phyloP scores from a whole-genome alignment of 2,329 filamentous ascomycete species.

The Fusarium penzigii region DNA sequence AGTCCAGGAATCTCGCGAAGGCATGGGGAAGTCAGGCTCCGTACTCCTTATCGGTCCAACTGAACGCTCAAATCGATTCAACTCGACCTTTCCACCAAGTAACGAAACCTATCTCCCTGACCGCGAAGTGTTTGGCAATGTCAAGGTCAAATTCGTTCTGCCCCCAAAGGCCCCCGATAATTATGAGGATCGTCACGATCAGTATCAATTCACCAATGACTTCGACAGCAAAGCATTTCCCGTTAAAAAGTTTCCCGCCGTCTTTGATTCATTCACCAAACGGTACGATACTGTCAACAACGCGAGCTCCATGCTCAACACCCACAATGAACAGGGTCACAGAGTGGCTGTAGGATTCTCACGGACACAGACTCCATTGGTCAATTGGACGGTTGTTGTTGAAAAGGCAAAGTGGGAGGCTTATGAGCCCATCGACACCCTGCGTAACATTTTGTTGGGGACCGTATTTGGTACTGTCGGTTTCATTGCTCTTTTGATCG shows the following conservation, averaged over 20 bases:
- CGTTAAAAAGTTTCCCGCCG: conserved; percentile 63
- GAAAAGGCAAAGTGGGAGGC: conserved; percentile 77
- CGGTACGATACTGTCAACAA: conserved; percentile 59
- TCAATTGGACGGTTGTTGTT: conserved; percentile 80
- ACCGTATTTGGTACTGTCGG: conserved; percentile 85
- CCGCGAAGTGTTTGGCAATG: conserved; percentile 40
- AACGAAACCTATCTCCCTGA: conserved; percentile 47
- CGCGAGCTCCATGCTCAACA: conserved; percentile 67
- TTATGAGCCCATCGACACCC: conserved; percentile 69
- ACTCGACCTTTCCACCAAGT: conserved; percentile 43
- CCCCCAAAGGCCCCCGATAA: conserved; percentile 48
- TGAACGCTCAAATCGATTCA: conserved; percentile 66
- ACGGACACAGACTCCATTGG: conserved; percentile 64
- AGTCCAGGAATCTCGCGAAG: conserved; percentile 65
- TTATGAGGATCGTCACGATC: conserved; percentile 49
- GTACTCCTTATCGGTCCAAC: conserved; percentile 71
- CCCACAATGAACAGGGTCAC: conserved; percentile 70
- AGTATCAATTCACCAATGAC: conserved; percentile 35
- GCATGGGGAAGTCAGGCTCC: conserved; percentile 68
- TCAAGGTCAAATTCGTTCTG: conserved; percentile 60
- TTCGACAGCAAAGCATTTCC: conserved; percentile 54
- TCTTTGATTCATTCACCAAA: conserved; percentile 59
- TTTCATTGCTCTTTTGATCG: conserved; percentile 68
- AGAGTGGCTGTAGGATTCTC: conserved; percentile 81
- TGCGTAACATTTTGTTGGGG: conserved; percentile 79